These are phyloP conservation scores for Neonectria magnoliae DNA, from an alignment of 2,329 filamentous ascomycete genomes.

Conservation along the genomic window DNA sequence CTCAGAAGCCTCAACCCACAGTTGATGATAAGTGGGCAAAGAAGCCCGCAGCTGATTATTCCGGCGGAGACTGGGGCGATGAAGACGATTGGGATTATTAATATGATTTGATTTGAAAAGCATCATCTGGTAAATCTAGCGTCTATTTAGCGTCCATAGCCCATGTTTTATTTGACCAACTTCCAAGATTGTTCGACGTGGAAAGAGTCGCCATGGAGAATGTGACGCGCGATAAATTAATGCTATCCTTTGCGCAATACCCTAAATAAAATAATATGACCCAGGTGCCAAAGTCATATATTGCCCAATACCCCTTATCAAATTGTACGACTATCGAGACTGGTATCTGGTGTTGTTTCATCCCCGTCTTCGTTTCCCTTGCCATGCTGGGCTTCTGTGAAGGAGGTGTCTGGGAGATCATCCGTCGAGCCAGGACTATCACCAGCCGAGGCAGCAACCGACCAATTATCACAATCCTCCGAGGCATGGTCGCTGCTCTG, in stretches of 20 bases:
- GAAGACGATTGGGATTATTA: constrained; percentile 43
- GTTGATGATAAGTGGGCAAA: constrained; percentile 40
- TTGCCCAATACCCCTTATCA: neutral
- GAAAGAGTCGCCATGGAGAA: neutral
- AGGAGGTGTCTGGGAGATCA: neutral
- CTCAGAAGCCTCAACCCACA: constrained; percentile 3
- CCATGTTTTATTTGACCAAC: constrained; percentile 1
- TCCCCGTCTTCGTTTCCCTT: neutral
- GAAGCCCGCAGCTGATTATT: constrained; percentile 38
- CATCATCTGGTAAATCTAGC: neutral
- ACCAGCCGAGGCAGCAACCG: constrained; percentile 18
- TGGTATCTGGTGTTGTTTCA: neutral
- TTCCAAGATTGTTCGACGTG: constrained; percentile 14
- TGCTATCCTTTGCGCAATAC: neutral
- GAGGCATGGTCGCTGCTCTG: neutral
- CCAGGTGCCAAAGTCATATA: neutral
- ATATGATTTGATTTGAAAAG: constrained; percentile 6
- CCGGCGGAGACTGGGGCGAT: constrained; percentile 41
- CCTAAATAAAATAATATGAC: neutral
- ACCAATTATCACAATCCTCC: constrained; percentile 20
- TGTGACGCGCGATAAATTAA: neutral
- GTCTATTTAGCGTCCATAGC: constrained; percentile 17
- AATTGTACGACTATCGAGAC: too few species aligned
- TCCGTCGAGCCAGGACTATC: constrained; percentile 14
- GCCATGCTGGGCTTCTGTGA: neutral